phyloP scores from a whole-genome alignment of 352 stramenopile species.

The Pythium dissotocum region DNA sequence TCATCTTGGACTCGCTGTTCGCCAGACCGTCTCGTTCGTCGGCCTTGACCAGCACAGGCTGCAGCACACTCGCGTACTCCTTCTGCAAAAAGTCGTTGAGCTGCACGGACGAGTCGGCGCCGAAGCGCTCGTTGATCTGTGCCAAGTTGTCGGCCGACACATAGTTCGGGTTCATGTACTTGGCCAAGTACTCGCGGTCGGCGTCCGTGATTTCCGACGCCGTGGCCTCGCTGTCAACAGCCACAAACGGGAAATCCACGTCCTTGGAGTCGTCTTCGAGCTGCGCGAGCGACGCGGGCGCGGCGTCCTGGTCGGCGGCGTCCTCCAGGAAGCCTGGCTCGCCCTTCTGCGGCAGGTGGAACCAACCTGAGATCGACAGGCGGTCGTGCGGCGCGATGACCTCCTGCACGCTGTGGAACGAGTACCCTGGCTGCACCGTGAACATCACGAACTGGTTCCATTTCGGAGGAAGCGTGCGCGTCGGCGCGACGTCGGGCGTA shows the following conservation, averaged over 20 bases:
- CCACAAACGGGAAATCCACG: constrained; percentile 24
- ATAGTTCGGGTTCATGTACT: constrained; percentile 85
- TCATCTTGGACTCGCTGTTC: constrained; percentile 39
- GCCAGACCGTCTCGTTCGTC: constrained; percentile 59
- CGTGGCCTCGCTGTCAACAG: constrained; percentile 14
- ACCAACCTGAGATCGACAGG: constrained; percentile 84
- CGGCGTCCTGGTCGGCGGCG: constrained; percentile 20
- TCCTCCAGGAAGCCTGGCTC: constrained; percentile 28
- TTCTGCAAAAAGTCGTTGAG: constrained; percentile 84
- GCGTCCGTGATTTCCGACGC: constrained; percentile 36
- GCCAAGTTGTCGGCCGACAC: constrained; percentile 58
- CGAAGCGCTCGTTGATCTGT: constrained; percentile 79
- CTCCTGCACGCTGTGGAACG: constrained; percentile 86
- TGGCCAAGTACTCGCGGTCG: constrained; percentile 59
- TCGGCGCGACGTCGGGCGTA: constrained; percentile 34
- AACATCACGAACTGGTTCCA: constrained; percentile 93
- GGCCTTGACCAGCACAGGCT: constrained; percentile 28
- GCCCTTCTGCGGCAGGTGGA: constrained; percentile 38
- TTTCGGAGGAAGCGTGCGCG: constrained; percentile 48
- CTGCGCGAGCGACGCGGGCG: constrained; percentile 26
- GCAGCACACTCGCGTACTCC: constrained; percentile 53
- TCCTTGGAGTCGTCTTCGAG: constrained; percentile 36
- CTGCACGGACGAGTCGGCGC: constrained; percentile 79
- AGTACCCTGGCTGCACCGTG: constrained; percentile 80
- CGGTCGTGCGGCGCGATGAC: constrained; percentile 44